Evolutionary conservation across 2,329 filamentous ascomycete species (phyloP).

Genomic region (Ophiostoma triangulosporum): DNA sequence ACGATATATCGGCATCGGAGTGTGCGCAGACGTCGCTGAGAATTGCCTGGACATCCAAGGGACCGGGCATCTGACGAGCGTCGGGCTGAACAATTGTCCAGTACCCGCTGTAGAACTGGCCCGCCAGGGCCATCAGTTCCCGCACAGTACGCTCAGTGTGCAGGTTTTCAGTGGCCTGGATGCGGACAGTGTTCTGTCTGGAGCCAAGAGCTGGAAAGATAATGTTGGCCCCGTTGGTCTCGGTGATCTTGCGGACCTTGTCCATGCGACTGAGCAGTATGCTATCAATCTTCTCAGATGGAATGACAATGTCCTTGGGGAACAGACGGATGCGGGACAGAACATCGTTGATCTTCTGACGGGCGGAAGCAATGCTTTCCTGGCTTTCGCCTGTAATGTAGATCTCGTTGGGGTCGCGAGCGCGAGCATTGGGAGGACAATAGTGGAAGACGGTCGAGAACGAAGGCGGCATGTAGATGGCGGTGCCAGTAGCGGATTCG

Average conservation of each 20-base stretch:
- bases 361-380: slow-evolving; percentile 75
- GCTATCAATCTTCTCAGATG: slow-evolving; percentile 85
- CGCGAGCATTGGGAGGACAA: slow-evolving; percentile 65
- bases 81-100: slow-evolving; percentile 87
- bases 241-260: slow-evolving; percentile 96
- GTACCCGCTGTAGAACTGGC: slow-evolving; percentile 93
- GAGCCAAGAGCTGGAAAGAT: slow-evolving; percentile 80
- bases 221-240: slow-evolving; percentile 90
- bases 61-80: slow-evolving; percentile 41
- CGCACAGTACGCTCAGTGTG: slow-evolving; percentile 90
- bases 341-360: slow-evolving; percentile 80
- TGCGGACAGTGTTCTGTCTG: slow-evolving; percentile 69
- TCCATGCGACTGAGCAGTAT: slow-evolving; percentile 83
- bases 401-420: slow-evolving; percentile 76
- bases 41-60: slow-evolving; percentile 76
- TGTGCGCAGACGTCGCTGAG: slow-evolving; percentile 92
- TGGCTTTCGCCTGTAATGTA: slow-evolving; percentile 86
- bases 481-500: slow-evolving; percentile 86
- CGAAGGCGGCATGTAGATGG: slow-evolving; percentile 93
- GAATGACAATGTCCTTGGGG: slow-evolving; percentile 84
- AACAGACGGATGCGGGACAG: slow-evolving; percentile 69
- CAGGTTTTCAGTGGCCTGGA: slow-evolving; percentile 85
- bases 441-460: slow-evolving; percentile 90
- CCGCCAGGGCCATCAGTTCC: slow-evolving; percentile 89
- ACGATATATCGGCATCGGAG: slow-evolving; percentile 86